These are phyloP conservation scores for Gillenia trifoliata DNA, from an alignment of 306 rosid species.

Conservation along the genomic window DNA sequence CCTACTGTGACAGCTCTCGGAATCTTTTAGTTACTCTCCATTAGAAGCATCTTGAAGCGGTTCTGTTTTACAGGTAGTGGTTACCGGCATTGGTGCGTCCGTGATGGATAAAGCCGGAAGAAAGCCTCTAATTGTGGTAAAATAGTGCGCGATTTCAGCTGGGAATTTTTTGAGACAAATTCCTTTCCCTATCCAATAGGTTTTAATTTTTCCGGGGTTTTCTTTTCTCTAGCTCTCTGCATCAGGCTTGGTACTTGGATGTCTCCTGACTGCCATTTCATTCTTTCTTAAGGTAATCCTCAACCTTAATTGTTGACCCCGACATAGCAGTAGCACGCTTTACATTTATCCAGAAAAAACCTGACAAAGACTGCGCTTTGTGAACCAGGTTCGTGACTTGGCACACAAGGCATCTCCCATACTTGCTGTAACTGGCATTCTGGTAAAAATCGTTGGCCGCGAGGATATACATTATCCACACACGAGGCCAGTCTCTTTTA, in stretches of 20 bases:
- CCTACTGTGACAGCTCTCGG: constrained; percentile 10
- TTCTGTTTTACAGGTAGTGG: constrained; percentile 44
- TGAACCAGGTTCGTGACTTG: constrained; percentile 49
- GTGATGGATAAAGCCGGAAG: constrained; percentile 70
- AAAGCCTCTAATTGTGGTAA: constrained; percentile 78
- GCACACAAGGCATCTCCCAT: constrained; percentile 45
- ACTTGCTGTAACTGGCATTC: constrained; percentile 63
- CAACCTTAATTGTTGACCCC: neutral
- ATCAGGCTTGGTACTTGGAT: constrained; percentile 64
- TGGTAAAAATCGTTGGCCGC: constrained; percentile 39
- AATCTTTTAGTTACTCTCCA: neutral
- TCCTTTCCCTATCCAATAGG: constrained; percentile 7
- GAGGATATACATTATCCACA: neutral
- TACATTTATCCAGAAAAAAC: neutral
- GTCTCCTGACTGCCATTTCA: constrained; percentile 51
- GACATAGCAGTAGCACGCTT: constrained; percentile 1
- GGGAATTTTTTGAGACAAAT: constrained; percentile 1
- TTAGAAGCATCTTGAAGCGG: constrained; percentile 1
- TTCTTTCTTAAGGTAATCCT: constrained; percentile 68
- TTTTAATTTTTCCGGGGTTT: constrained; percentile 13
- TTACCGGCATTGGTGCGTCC: constrained; percentile 57
- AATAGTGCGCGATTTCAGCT: neutral
- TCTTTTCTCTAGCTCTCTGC: constrained; percentile 54
- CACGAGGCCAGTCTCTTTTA: neutral
- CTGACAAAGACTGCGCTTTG: constrained; percentile 7